Conservation (phyloP, 805 yeast genomes). For the Nakazawaea holstii region DNA sequence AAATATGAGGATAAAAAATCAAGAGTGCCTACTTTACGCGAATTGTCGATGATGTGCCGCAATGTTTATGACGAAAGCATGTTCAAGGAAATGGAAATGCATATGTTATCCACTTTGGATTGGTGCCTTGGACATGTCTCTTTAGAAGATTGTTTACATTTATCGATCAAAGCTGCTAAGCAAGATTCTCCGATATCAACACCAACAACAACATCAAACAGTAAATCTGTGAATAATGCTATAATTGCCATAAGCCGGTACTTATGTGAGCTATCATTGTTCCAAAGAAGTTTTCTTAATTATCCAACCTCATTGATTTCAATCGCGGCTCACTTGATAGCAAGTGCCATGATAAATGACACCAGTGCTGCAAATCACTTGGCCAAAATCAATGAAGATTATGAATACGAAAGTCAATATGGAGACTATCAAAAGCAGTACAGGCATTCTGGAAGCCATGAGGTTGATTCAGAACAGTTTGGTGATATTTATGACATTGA, state of each 20-base stretch:
- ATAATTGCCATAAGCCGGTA: constrained; percentile 50
- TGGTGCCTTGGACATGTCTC: constrained; percentile 41
- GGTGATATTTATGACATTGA: constrained; percentile 11
- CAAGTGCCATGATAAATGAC: constrained; percentile 47
- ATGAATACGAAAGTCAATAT: constrained; percentile 4
- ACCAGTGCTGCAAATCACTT: constrained; percentile 36
- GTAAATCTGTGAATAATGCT: constrained; percentile 31
- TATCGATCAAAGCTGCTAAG: constrained; percentile 28
- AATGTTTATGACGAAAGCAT: constrained; percentile 46
- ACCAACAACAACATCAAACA: constrained; percentile 18
- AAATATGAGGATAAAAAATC: constrained; percentile 64
- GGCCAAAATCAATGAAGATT: constrained; percentile 16
- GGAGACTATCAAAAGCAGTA: constrained; percentile 3
- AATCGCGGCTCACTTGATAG: constrained; percentile 46
- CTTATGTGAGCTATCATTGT: constrained; percentile 48
- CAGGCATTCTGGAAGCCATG: background rate
- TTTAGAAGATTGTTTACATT: constrained; percentile 47
- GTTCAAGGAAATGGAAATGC: constrained; percentile 43
- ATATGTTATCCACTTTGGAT: constrained; percentile 32
- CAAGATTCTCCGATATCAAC: background rate
- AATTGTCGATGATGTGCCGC: constrained; percentile 50
- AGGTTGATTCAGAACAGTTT: background rate
- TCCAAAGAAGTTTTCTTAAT: constrained; percentile 39
- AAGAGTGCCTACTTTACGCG: constrained; percentile 51
- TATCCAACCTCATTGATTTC: constrained; percentile 40